A percentile compares a stretch with the other conserved stretches of the same genome.
Conservation (phyloP, 2,329 filamentous ascomycete species). For the Laburnicola sp. region DNA sequence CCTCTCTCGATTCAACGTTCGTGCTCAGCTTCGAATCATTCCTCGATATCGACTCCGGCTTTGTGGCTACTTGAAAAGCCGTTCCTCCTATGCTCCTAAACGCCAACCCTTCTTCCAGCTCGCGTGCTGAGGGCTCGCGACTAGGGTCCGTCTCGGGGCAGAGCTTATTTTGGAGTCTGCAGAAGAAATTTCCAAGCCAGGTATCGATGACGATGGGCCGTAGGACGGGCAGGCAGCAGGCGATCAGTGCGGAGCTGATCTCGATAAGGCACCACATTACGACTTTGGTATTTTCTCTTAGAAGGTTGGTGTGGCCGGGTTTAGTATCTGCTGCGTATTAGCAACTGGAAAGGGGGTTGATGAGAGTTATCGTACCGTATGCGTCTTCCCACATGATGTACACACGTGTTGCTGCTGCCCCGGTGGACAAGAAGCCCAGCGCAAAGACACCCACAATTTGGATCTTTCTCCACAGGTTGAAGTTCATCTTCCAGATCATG, state of each 20-base stretch:
- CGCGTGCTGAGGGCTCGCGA: not conserved
- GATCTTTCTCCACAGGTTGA: constrained; percentile 5
- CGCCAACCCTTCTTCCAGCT: constrained; percentile 4
- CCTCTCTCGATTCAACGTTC: not conserved
- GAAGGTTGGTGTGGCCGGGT: constrained; percentile 3
- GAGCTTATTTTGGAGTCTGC: constrained; percentile 1
- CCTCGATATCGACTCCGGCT: not conserved
- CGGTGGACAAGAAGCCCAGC: constrained; percentile 12
- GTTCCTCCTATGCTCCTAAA: constrained; percentile 3
- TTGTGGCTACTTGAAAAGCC: not conserved
- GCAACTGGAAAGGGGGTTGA: not conserved
- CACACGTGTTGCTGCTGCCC: constrained; percentile 2
- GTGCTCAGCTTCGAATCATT: constrained; percentile 4
- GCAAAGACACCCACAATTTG: constrained; percentile 10
- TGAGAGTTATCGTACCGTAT: not conserved
- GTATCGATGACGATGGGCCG: constrained; percentile 9
- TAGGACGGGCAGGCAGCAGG: constrained; percentile 7
- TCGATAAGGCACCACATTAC: constrained; percentile 8
- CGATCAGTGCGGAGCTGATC: constrained; percentile 2
- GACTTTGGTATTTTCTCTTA: constrained; percentile 9
- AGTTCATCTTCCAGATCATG: constrained; percentile 12
- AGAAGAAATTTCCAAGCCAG: not conserved
- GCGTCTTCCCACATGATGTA: constrained; percentile 9
- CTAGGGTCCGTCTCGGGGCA: not conserved
- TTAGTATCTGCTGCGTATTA: not conserved